Conservation (phyloP, 1,284 basidiomycete genomes). For the Erythrobasidium hasegawianum region DNA sequence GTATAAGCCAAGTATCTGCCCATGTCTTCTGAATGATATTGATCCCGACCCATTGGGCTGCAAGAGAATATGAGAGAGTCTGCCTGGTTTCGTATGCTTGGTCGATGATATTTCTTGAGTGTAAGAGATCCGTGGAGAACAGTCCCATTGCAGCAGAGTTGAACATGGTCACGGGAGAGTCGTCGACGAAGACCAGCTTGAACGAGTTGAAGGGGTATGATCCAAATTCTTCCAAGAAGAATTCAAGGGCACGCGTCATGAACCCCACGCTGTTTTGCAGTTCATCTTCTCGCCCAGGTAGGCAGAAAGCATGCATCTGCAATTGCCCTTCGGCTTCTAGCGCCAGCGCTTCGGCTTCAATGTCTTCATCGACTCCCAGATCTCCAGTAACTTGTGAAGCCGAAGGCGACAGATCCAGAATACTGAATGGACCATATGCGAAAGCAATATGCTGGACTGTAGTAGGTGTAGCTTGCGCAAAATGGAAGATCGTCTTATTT, state of each 20-base stretch:
- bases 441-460: constrained; percentile 95
- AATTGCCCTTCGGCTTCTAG: constrained; percentile 57
- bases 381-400: constrained; percentile 28
- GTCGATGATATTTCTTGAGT: constrained; percentile 86
- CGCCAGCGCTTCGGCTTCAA: constrained; percentile 47
- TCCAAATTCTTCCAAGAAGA: constrained; percentile 85
- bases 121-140: constrained; percentile 74
- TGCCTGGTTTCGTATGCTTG: constrained; percentile 89
- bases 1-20: constrained; percentile 93
- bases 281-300: constrained; percentile 74
- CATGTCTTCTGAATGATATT: constrained; percentile 93
- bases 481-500: constrained; percentile 91
- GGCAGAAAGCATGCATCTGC: constrained; percentile 86
- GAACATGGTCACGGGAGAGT: constrained; percentile 71
- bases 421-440: constrained; percentile 89
- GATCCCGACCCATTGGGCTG: constrained; percentile 95
- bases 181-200: constrained; percentile 94
- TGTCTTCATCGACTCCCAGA: constrained; percentile 51
- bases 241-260: constrained; percentile 83
- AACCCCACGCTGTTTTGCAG: constrained; percentile 66
- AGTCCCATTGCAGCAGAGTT: constrained; percentile 81
- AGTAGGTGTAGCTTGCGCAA: constrained; percentile 79
- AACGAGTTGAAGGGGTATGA: constrained; percentile 91
- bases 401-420: constrained; percentile 62
- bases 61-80: constrained; percentile 77